Conservation (phyloP, 78 protist genomes). For the Dictyostelium firmibasis region DNA sequence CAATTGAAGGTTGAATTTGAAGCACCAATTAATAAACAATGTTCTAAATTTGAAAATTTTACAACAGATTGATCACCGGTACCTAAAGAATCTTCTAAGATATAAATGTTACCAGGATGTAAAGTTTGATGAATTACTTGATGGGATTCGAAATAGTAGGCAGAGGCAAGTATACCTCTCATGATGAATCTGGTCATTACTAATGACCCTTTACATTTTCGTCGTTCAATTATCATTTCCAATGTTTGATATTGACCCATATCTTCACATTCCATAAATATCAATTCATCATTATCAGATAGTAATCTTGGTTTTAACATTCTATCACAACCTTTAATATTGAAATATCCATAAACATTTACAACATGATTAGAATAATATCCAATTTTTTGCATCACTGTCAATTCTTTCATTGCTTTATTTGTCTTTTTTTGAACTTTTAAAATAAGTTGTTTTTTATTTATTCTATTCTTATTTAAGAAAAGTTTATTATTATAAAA, state of each 20-base stretch:
- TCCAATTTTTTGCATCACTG: background rate
- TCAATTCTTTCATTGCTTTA: background rate
- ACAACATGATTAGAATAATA: background rate
- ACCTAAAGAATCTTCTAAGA: background rate
- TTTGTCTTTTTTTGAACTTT: background rate
- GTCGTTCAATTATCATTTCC: background rate
- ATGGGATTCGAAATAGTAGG: background rate
- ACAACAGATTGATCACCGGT: background rate
- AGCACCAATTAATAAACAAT: background rate
- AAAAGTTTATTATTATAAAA: background rate
- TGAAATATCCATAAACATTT: background rate
- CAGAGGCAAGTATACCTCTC: background rate
- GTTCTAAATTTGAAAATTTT: slow-evolving; percentile 12
- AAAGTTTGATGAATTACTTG: background rate
- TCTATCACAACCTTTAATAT: background rate
- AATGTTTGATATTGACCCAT: background rate
- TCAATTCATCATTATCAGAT: background rate
- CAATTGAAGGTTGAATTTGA: background rate
- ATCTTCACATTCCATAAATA: background rate
- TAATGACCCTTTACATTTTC: background rate
- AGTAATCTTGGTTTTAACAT: background rate
- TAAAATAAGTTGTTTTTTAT: background rate
- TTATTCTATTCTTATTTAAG: background rate
- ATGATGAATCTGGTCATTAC: background rate
- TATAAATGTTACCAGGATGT: background rate